These are phyloP conservation scores for Aureobasidium melanogenum DNA, from an alignment of 2,329 filamentous ascomycete species.

Conservation along the genomic window DNA sequence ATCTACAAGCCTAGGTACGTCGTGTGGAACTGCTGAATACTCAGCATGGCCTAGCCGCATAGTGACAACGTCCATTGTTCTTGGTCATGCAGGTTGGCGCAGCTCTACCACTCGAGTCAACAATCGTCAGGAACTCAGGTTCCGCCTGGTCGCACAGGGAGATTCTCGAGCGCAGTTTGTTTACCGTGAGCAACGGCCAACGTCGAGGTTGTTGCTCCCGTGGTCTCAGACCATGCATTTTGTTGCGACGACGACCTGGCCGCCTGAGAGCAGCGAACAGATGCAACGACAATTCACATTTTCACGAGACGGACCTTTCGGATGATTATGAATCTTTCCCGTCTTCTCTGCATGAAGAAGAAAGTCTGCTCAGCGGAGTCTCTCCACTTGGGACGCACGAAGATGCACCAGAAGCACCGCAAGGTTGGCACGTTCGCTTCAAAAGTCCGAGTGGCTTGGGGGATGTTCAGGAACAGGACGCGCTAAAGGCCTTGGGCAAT, in stretches of 20 bases:
- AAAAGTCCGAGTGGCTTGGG: constrained; percentile 1
- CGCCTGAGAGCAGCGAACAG: not conserved
- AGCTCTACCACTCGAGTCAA: constrained; percentile 2
- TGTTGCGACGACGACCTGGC: constrained; percentile 9
- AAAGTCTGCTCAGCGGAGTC: not conserved
- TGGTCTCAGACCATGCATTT: not conserved
- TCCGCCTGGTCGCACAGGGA: not conserved
- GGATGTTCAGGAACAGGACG: constrained; percentile 5
- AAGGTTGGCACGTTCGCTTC: constrained; percentile 9
- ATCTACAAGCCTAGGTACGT: not conserved
- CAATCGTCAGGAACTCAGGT: not conserved
- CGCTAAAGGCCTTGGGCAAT: constrained; percentile 1
- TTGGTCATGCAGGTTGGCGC: constrained; percentile 3
- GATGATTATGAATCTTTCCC: not conserved
- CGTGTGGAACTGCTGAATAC: constrained; percentile 4
- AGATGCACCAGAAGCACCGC: not conserved
- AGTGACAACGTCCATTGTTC: not conserved
- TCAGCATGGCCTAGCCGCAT: constrained; percentile 1
- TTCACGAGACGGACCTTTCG: not conserved
- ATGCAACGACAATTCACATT: not conserved
- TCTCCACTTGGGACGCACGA: not conserved
- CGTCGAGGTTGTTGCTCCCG: constrained; percentile 1
- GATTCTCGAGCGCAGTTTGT: constrained; percentile 7
- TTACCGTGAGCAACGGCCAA: not conserved
- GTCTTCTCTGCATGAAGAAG: constrained; percentile 1